Percentiles rank a stretch among this genome's conserved stretches.
These are phyloP conservation scores for Pythium insidiosum DNA, from an alignment of 352 stramenopile species.

Conservation along the genomic window DNA sequence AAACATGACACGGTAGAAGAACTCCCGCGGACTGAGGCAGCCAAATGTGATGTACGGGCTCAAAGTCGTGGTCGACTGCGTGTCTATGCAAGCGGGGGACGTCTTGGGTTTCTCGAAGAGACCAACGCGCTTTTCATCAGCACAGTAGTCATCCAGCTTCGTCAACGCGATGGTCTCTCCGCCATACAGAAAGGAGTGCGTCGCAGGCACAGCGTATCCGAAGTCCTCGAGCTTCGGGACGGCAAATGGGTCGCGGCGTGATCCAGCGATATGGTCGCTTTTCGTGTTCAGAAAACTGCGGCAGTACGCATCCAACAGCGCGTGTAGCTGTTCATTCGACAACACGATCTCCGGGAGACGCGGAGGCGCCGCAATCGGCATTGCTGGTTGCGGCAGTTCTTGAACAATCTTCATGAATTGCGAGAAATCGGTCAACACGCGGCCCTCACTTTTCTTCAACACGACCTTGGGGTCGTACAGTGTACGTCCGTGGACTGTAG, in stretches of 20 bases:
- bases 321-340: too few relatives aligned
- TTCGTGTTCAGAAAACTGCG: too few relatives aligned
- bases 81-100: conserved; percentile 67
- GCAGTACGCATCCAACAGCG: too few relatives aligned
- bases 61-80: conserved; percentile 91
- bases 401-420: conserved; percentile 43
- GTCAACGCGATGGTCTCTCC: conserved; percentile 43
- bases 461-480: conserved; percentile 54
- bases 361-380: conserved; percentile 26
- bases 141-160: conserved; percentile 48
- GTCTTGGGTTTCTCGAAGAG: conserved; percentile 97
- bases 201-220: conserved; percentile 17
- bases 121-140: conserved; percentile 60
- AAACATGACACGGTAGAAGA: conserved; percentile 77
- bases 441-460: conserved; percentile 34
- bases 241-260: conserved; percentile 27
- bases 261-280: too few relatives aligned
- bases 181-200: conserved; percentile 43
- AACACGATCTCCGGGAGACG: conserved; percentile 18
- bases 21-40: conserved; percentile 79
- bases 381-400: conserved; percentile 38
- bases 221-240: conserved; percentile 34
- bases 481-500: conserved; percentile 29
- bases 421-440: conserved; percentile 37
- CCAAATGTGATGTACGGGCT: conserved; percentile 89